Evolutionary conservation across 768 basidiomycete species (phyloP).

Genomic region (Trichaptum fuscoviolaceum): DNA sequence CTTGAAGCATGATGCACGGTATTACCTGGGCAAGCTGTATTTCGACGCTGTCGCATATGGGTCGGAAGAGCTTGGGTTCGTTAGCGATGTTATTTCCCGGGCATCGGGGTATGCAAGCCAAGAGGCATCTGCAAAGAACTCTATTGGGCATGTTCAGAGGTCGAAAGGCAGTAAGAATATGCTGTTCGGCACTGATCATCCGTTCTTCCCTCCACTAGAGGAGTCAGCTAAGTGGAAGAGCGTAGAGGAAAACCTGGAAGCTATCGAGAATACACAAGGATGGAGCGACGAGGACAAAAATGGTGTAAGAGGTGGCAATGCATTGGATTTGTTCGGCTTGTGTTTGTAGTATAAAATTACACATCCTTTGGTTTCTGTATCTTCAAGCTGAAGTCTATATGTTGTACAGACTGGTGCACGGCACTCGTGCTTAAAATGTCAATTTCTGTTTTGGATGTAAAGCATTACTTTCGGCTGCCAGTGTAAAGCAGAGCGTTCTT

Average conservation of each 20-base stretch:
- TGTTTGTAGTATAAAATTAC: slow-evolving; percentile 8
- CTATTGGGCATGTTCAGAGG: slow-evolving; percentile 26
- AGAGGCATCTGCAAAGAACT: slow-evolving; percentile 7
- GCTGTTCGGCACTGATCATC: slow-evolving; percentile 86
- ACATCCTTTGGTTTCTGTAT: slow-evolving; percentile 60
- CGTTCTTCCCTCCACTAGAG: slow-evolving; percentile 82
- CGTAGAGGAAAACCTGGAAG: slow-evolving; percentile 80
- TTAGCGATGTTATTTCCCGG: slow-evolving; percentile 63
- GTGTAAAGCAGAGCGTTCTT: slow-evolving; percentile 17
- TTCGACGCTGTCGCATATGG: slow-evolving; percentile 90
- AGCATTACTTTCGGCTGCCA: neutral
- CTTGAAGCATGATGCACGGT: slow-evolving; percentile 76
- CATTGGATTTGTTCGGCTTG: slow-evolving; percentile 62
- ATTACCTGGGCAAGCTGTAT: slow-evolving; percentile 74
- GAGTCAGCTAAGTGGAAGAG: slow-evolving; percentile 72
- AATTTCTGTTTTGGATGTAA: slow-evolving; percentile 54
- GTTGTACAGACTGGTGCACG: slow-evolving; percentile 88
- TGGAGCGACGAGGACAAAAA: slow-evolving; percentile 58
- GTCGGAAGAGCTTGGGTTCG: slow-evolving; percentile 76
- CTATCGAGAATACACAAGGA: slow-evolving; percentile 60
- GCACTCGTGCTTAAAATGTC: slow-evolving; percentile 91
- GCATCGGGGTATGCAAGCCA: slow-evolving; percentile 37
- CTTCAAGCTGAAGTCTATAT: slow-evolving; percentile 97
- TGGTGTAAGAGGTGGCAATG: slow-evolving; percentile 68
- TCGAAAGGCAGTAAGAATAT: slow-evolving; percentile 52